phyloP scores from a whole-genome alignment of 345 rosid species.

The Populus simonii region DNA sequence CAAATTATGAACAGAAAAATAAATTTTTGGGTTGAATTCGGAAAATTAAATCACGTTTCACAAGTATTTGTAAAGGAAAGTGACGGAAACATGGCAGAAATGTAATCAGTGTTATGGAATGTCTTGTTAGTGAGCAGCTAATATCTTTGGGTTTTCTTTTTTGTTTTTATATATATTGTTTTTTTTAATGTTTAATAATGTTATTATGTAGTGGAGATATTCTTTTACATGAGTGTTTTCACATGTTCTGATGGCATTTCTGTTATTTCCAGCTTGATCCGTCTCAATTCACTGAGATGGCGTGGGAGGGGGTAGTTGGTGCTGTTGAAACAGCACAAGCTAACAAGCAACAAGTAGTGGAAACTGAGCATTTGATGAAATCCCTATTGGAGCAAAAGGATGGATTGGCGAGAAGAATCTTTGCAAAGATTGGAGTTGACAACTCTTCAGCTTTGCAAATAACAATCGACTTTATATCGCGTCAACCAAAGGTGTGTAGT shows the following conservation, averaged over 20 bases:
- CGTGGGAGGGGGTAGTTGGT: constrained; percentile 74
- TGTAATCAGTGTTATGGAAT: not conserved
- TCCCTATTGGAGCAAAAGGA: constrained; percentile 86
- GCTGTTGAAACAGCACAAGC: constrained; percentile 68
- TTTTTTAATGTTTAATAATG: not conserved
- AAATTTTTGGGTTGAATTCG: not conserved
- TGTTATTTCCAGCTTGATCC: constrained; percentile 43
- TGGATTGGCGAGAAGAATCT: constrained; percentile 75
- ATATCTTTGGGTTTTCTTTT: not conserved
- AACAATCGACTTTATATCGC: constrained; percentile 54
- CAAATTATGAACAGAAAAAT: too few relatives aligned
- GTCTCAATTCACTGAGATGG: constrained; percentile 78
- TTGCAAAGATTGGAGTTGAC: constrained; percentile 72
- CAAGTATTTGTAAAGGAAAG: not conserved
- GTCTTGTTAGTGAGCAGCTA: not conserved
- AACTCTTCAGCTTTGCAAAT: constrained; percentile 69
- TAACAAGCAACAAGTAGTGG: constrained; percentile 66
- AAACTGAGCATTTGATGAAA: constrained; percentile 91
- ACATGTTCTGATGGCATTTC: not conserved
- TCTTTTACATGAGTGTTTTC: not conserved
- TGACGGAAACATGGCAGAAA: not conserved
- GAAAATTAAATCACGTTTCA: not conserved
- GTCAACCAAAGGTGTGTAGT: constrained; percentile 57
- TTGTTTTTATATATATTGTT: not conserved
- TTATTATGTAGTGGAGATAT: too few relatives aligned